Evolutionary conservation across 305 asterid genomes (phyloP).

Genomic region (Plantago lanceolata): DNA sequence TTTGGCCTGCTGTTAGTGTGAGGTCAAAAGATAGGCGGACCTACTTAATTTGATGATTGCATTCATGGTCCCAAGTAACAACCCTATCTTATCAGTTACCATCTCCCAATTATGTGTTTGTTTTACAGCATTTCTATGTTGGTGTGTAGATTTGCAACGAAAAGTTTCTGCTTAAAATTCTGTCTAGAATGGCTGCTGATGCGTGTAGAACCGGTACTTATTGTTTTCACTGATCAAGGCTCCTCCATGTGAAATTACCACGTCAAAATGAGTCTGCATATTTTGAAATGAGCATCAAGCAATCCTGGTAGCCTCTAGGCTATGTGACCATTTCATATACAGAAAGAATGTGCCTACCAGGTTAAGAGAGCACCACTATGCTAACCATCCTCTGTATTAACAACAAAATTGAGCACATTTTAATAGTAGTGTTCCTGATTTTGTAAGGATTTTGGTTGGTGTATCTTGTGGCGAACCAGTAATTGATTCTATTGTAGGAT

Average conservation of each 20-base stretch:
- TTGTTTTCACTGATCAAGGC: neutral
- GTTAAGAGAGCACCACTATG: neutral
- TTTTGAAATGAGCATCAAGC: neutral
- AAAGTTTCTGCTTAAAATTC: neutral
- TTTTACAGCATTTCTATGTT: conserved; percentile 2
- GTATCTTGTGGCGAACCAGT: neutral
- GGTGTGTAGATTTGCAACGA: neutral
- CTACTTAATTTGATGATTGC: conserved; percentile 1
- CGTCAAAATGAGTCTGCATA: neutral
- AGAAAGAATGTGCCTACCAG: neutral
- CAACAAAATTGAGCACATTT: conserved; percentile 3
- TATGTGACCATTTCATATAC: neutral
- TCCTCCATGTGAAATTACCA: neutral
- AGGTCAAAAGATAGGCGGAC: conserved; percentile 9
- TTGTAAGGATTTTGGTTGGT: neutral
- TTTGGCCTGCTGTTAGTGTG: conserved; percentile 2
- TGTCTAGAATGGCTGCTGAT: neutral
- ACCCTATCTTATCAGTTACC: conserved; percentile 1
- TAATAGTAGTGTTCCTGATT: neutral
- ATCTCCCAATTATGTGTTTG: neutral
- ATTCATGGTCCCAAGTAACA: neutral
- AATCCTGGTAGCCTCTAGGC: neutral
- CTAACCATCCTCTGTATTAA: neutral
- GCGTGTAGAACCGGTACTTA: neutral
- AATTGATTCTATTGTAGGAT: neutral